These are phyloP conservation scores for Petrea volubilis DNA, from an alignment of 257 asterid species.

Conservation along the genomic window DNA sequence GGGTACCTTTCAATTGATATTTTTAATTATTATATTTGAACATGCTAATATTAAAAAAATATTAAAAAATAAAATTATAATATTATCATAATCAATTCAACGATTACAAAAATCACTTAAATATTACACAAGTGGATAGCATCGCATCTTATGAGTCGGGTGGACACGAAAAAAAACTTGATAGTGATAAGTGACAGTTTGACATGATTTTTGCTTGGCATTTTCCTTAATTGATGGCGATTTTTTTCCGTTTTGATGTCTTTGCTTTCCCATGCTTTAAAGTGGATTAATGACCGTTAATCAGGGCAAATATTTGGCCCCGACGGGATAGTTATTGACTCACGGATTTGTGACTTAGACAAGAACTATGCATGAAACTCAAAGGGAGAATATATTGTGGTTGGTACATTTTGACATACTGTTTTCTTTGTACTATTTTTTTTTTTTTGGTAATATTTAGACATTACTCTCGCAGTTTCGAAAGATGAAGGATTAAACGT, in stretches of 20 bases:
- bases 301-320: background rate
- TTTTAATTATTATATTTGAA: too few relatives aligned
- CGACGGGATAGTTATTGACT: background rate
- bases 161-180: background rate
- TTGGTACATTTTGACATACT: too few relatives aligned
- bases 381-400: background rate
- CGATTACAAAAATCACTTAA: too few relatives aligned
- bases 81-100: too few relatives aligned
- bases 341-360: background rate
- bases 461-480: too few relatives aligned
- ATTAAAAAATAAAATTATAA: too few relatives aligned
- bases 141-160: background rate
- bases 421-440: too few relatives aligned
- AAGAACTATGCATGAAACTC: background rate
- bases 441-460: too few relatives aligned
- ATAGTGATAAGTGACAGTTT: background rate
- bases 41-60: too few relatives aligned
- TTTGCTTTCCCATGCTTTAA: background rate
- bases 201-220: background rate
- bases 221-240: slow-evolving; percentile 22
- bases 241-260: background rate
- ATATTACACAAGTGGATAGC: too few relatives aligned
- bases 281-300: slow-evolving; percentile 11
- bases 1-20: too few relatives aligned
- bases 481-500: too few relatives aligned